Base-by-base conservation (phyloP, 495 filamentous ascomycete genomes). In the Aspergillus diversus region DNA sequence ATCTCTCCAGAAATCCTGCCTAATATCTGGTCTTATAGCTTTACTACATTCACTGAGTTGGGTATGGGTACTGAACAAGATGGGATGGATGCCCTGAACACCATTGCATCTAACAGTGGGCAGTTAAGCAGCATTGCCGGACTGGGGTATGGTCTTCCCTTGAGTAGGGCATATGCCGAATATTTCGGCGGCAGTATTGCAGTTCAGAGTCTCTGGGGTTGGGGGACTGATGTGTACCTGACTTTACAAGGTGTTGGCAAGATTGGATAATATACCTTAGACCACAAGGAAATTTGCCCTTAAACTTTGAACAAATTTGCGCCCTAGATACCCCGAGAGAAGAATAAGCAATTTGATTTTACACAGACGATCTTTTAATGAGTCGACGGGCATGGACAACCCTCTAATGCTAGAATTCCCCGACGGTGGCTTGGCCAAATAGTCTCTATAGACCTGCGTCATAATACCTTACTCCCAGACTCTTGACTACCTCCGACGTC, bases 131-230 rank as follows among this genome's bases (percentile, higher is more conserved):
- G 88, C 56, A 93, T 99, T 62, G 95, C 95, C 0, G 93, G 95
- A 1, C 78, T 99, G 32, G 95, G 95, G 3, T 99, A 99, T 76
- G 95, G 95, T 12, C 68, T 99, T 61, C 95, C 95, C 43, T 75
- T 99, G 42, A 92, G 93, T 55, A 84, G 95, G 66, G 94, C 95
- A 0, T 99, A 99, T 77, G 95, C 95, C 0, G 93, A 99, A 77
- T 97, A 98, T 70, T 99, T 99, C 81, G 95, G 95, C 3, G 95
- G 95, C 1, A 92, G 94, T n/a, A 92, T 99, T 64, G 86, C 86
- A 7, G 88, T 99, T 60, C 95, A 98, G 82, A 97, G 92, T 69
- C 71, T 97, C 37, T 97, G 90, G 82, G 95, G 95, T 13, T 99
- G 95, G 95, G 95, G 95, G 4, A 88, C 89, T 57, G 86, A 93